Base-by-base conservation (phyloP, 495 filamentous ascomycete genomes). In the Lasiosphaeria miniovina region DNA sequence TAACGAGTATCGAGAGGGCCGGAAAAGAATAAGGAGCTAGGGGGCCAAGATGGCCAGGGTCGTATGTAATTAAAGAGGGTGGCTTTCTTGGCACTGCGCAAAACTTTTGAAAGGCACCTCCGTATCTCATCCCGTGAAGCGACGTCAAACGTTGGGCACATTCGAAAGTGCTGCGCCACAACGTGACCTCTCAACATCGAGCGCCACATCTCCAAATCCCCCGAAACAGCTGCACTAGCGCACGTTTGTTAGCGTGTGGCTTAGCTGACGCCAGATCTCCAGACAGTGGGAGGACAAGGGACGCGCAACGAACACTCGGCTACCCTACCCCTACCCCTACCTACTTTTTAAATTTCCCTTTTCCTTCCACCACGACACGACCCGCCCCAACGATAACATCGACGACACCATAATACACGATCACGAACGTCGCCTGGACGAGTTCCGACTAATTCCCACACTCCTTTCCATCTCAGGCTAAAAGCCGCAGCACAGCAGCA, bases 171-270 rank as follows among this genome's bases (percentile, higher is more conserved):
- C 40, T 43, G 40, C 40, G 9, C 40, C 9, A 17, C 48, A 53
- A 53, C n/a, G n/a, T n/a, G n/a, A n/a, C n/a, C n/a, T n/a, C n/a
- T n/a, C n/a, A n/a, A 24, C 24, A 24, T 24, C 24, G 24, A 55
- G 12, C 15, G 60, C 60, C 60, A 57, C 60, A 54, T 49, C 59
- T 51, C 33, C 51, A 58, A 58, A 58, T 55, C 60, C 60, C 45
- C 60, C 41, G 33, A 55, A 9, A 40, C 31, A 40, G 45, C 17
- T 43, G 24, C 24, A 24, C 7, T 35, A 17, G 43, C 24, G 53
- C 53, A 46, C 12, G 43, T 9, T 24, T 24, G 6, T 46, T 46
- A 46, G 43, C 43, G 43, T 46, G 7, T 11, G 43, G 43, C 8
- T 46, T 46, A 46, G 15, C 15, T 43, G 49, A 62, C 55, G 55